A percentile compares a stretch with the other conserved stretches of the same genome.
Conservation (phyloP, 345 rosid genomes). For the Eucalyptus cloeziana region DNA sequence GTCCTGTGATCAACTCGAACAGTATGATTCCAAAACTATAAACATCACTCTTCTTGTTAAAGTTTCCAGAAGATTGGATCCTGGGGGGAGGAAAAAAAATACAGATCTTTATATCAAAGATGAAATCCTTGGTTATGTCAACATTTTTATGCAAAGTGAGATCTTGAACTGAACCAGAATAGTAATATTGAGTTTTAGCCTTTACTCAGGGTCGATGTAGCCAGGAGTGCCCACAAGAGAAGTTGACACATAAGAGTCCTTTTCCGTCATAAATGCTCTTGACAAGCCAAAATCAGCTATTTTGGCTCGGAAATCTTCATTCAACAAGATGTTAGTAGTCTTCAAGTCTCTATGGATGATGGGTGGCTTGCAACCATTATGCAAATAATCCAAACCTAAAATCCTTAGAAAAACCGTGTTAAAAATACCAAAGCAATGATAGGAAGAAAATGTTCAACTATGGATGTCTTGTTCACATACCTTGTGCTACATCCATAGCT, state of each 20-base stretch:
- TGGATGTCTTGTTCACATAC: background rate
- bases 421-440: background rate
- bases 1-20: slow-evolving; percentile 37
- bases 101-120: background rate
- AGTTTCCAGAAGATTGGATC: slow-evolving; percentile 8
- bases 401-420: background rate
- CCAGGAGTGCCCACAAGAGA: background rate
- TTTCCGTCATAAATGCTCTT: background rate
- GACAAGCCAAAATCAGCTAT: background rate
- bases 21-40: slow-evolving; percentile 51
- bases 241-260: background rate
- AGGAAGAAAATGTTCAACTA: background rate
- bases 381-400: slow-evolving; percentile 29
- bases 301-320: background rate
- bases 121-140: background rate
- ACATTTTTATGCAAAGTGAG: too few species aligned
- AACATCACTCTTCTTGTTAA: slow-evolving; percentile 46
- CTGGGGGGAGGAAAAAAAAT: background rate
- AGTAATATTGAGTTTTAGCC: background rate
- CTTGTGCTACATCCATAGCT: slow-evolving; percentile 27
- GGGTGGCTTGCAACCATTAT: background rate
- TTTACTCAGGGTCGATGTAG: slow-evolving; percentile 54
- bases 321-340: background rate
- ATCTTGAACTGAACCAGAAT: background rate
- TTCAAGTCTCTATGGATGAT: background rate